phyloP scores from a whole-genome alignment of 1,284 basidiomycete genomes.

The Trichosporon asahii region DNA sequence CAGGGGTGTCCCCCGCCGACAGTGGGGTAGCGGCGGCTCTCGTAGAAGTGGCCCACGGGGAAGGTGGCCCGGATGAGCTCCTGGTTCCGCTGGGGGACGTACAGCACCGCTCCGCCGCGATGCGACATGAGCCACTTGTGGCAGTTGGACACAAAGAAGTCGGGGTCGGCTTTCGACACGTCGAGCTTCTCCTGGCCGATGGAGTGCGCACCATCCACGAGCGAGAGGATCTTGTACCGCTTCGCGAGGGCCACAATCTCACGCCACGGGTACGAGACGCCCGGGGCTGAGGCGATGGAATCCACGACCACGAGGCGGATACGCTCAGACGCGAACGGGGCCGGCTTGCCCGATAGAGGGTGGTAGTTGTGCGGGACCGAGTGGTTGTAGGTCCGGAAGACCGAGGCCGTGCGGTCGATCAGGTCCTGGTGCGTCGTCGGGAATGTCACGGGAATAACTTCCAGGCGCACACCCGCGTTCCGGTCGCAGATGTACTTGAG shows the following conservation, averaged over 20 bases:
- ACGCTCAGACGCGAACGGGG: conserved; percentile 28
- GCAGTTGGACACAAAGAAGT: conserved; percentile 80
- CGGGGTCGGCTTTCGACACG: conserved; percentile 61
- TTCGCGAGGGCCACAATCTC: conserved; percentile 67
- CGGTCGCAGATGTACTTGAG: conserved; percentile 62
- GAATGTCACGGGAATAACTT: conserved; percentile 59
- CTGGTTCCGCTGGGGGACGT: conserved; percentile 75
- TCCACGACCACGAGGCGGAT: conserved; percentile 71
- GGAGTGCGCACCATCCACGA: conserved; percentile 81
- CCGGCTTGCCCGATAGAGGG: conserved; percentile 32
- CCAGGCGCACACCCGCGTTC: conserved; percentile 57
- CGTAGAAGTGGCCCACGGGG: conserved; percentile 67
- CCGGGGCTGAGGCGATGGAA: conserved; percentile 67
- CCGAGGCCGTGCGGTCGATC: conserved; percentile 57
- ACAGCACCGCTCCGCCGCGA: conserved; percentile 68
- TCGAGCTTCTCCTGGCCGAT: conserved; percentile 63
- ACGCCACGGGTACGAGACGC: conserved; percentile 70
- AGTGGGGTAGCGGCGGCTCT: conserved; percentile 50
- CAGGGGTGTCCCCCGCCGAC: conserved; percentile 32
- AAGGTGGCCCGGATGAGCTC: conserved; percentile 68
- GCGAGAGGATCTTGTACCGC: conserved; percentile 63
- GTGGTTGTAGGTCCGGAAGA: conserved; percentile 47
- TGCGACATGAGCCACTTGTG: conserved; percentile 76
- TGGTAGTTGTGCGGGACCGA: conserved; percentile 23
- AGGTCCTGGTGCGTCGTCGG: conserved; percentile 65